Evolutionary conservation across 148 eudicot species (phyloP), one percentile per base, ranked within the genome.

Genomic region (Vaccinium vitisidaea): DNA sequence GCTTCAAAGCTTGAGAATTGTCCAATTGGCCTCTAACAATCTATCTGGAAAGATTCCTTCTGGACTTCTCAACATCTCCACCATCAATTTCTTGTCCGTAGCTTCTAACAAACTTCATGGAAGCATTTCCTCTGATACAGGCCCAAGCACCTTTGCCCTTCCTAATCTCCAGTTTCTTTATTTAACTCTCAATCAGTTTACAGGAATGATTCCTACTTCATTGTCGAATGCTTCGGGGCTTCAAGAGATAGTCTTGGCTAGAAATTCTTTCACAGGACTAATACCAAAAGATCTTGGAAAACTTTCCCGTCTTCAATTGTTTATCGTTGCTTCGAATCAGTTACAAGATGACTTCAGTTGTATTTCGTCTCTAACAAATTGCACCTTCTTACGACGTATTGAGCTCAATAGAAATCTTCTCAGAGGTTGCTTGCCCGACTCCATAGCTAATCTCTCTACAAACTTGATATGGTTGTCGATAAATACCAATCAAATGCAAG

Each of bases 1-100:
- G 70, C 70, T 63, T 63, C 30, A 0, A 1, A 1, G 0, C 23
- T n/a, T 63, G 70, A 23, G 1, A 2, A 0, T 8, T 23, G 0
- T 63, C 1, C 0, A 0, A 0, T 2, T 63, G 1, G 0, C 0
- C 0, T 0, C 0, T 0, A 71, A 71, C 75, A 30, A 32, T 1
- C 19, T 71, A 0, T 25, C 16, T 11, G 75, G 43, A 27, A 70
- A 32, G 0, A 70, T 70, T 30, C 75, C 75, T 14, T 70, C 43
- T 12, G 16, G 43, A 5, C 1, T 32, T 27, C 13, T 12, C 36
- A 70, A 32, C 75, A 32, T 25, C 75, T 32, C 43, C 46, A 32
- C 75, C 16, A 14, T 70, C 39, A 10, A 2, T 70, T 0, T 0
- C 0, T 11, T 70, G 15, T 1, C 18, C 1, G 12, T 30, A 4